phyloP scores from a whole-genome alignment of 1,284 basidiomycete species.

The Gymnopus androsaceus region DNA sequence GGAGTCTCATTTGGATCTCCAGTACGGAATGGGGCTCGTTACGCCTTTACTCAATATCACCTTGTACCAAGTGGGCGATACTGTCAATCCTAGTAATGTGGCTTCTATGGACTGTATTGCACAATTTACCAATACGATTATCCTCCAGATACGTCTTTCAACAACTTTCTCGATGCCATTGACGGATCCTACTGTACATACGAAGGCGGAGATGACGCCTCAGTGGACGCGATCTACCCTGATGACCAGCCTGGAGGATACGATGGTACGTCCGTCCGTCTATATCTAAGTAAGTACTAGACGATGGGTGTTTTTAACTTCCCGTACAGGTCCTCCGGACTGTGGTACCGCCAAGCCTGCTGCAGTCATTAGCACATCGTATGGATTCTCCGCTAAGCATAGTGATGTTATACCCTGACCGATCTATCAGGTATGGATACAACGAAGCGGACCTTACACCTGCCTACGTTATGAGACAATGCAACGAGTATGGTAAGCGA shows the following conservation, averaged over 20 bases:
- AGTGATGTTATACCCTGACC: no score
- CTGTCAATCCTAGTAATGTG: slow-evolving; percentile 33
- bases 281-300: slow-evolving; percentile 5
- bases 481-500: slow-evolving; percentile 47
- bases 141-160: slow-evolving; percentile 39
- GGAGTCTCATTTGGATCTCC: slow-evolving; percentile 51
- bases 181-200: slow-evolving; percentile 46
- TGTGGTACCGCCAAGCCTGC: slow-evolving; percentile 40
- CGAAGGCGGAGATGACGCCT: slow-evolving; percentile 44
- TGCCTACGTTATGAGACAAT: slow-evolving; percentile 47
- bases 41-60: slow-evolving; percentile 38
- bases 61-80: slow-evolving; percentile 51
- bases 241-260: slow-evolving; percentile 39
- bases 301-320: slow-evolving; percentile 38
- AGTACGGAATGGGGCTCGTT: slow-evolving; percentile 41
- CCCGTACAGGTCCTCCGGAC: slow-evolving; percentile 43
- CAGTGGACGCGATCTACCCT: slow-evolving; percentile 43
- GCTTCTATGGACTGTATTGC: slow-evolving; percentile 13
- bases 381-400: no score
- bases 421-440: no score
- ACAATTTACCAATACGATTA: slow-evolving; percentile 18
- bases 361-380: slow-evolving; percentile 24
- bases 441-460: slow-evolving; percentile 48
- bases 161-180: slow-evolving; percentile 46
- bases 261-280: slow-evolving; percentile 28